Conservation (phyloP, 2,329 filamentous ascomycete species). For the Ambrosiella cleistominuta region DNA sequence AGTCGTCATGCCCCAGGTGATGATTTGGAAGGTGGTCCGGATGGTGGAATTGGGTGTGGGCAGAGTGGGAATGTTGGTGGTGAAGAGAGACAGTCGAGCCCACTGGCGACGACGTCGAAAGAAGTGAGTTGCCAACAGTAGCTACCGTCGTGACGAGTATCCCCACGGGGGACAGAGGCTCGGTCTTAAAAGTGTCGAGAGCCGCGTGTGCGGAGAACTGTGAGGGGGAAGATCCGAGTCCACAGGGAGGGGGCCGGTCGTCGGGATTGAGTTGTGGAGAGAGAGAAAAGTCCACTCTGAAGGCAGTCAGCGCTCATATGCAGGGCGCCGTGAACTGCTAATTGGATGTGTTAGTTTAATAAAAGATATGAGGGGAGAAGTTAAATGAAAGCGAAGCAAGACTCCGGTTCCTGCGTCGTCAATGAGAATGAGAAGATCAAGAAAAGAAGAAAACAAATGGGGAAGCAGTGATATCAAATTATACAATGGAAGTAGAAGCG, state of each 20-base stretch:
- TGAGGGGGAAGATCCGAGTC: slow-evolving; percentile 5
- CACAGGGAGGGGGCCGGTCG: slow-evolving; percentile 11
- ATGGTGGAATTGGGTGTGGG: slow-evolving; percentile 1
- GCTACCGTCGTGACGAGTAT: slow-evolving; percentile 7
- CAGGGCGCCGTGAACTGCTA: slow-evolving; percentile 12
- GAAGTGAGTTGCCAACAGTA: slow-evolving; percentile 5
- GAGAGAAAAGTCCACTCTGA: slow-evolving; percentile 12
- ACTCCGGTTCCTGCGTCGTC: not conserved
- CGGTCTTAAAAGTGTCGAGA: not conserved
- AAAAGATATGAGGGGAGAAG: not conserved
- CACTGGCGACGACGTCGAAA: slow-evolving; percentile 9
- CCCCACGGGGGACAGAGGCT: slow-evolving; percentile 1
- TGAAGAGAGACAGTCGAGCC: slow-evolving; percentile 9
- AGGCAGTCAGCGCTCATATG: slow-evolving; percentile 11
- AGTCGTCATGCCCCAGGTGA: slow-evolving; percentile 7
- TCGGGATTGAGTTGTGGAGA: slow-evolving; percentile 12
- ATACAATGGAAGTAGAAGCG: not conserved
- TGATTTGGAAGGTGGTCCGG: slow-evolving; percentile 1
- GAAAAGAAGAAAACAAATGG: not conserved
- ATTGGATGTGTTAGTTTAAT: not conserved
- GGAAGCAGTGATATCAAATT: not conserved
- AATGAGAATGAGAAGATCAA: not conserved
- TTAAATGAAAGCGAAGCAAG: not conserved
- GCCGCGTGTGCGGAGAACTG: not conserved
- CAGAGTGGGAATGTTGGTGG: slow-evolving; percentile 3